These are phyloP conservation scores for Colletotrichum karsti DNA, from an alignment of 2,329 filamentous ascomycete species.

Conservation along the genomic window DNA sequence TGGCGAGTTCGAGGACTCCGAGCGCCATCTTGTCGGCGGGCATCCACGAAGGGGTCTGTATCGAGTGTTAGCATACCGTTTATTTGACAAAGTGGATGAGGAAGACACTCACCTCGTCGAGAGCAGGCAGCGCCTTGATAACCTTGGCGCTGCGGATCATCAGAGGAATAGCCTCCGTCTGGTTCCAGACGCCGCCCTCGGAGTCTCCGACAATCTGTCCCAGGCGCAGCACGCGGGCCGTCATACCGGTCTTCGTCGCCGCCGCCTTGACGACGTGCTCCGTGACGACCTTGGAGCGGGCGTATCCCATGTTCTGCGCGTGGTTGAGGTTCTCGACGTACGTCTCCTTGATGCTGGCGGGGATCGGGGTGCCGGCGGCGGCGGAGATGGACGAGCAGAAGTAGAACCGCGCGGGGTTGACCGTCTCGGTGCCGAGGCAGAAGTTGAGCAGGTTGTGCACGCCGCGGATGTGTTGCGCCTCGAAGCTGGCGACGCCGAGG, in stretches of 20 bases:
- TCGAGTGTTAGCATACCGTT: background rate
- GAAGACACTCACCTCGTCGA: conserved; percentile 41
- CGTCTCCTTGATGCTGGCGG: conserved; percentile 44
- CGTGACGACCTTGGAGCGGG: conserved; percentile 56
- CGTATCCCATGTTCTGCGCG: conserved; percentile 61
- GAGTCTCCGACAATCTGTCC: conserved; percentile 59
- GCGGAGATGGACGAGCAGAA: conserved; percentile 56
- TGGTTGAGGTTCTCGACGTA: conserved; percentile 42
- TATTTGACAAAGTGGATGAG: background rate
- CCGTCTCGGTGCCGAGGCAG: conserved; percentile 42
- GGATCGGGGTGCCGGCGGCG: conserved; percentile 46
- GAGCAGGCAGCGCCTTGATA: conserved; percentile 52
- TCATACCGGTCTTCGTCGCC: conserved; percentile 37
- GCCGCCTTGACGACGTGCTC: conserved; percentile 51
- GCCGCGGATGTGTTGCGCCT: conserved; percentile 52
- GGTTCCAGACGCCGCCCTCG: conserved; percentile 54
- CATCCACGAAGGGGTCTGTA: conserved; percentile 44
- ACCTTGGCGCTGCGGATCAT: conserved; percentile 56
- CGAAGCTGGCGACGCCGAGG: conserved; percentile 55
- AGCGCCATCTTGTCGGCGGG: conserved; percentile 46
- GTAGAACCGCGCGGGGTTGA: conserved; percentile 45
- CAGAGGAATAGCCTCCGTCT: conserved; percentile 57
- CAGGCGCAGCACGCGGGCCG: conserved; percentile 46
- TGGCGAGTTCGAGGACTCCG: conserved; percentile 42
- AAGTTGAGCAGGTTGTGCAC: conserved; percentile 53